Evolutionary conservation across 441 rosid species (phyloP).

Genomic region (Francoa sonchifolia): DNA sequence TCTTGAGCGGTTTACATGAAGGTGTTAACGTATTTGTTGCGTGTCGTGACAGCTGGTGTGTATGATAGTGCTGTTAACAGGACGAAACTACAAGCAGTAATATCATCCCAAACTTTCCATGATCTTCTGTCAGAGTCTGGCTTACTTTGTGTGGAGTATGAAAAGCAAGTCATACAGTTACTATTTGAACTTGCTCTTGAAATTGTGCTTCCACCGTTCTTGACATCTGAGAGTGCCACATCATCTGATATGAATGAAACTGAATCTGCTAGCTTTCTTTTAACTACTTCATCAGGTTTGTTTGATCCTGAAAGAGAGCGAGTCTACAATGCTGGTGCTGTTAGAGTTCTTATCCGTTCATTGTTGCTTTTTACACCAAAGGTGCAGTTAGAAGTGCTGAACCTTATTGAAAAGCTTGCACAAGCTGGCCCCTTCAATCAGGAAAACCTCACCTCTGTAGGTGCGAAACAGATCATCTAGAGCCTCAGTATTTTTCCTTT

Average conservation of each 20-base stretch:
- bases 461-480: constrained; percentile 35
- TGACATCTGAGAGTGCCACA: constrained; percentile 38
- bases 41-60: constrained; percentile 90
- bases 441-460: constrained; percentile 92
- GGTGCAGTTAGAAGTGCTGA: constrained; percentile 84
- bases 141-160: constrained; percentile 86
- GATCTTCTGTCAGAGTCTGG: constrained; percentile 95
- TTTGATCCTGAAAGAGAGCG: constrained; percentile 74
- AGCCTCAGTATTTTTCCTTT: constrained; percentile 3
- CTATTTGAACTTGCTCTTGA: constrained; percentile 95
- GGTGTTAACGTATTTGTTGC: constrained; percentile 77
- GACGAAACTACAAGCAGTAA: constrained; percentile 68
- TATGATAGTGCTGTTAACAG: constrained; percentile 72
- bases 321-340: constrained; percentile 83
- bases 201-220: constrained; percentile 85
- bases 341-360: constrained; percentile 81
- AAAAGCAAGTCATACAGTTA: constrained; percentile 92
- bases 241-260: constrained; percentile 36
- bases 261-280: constrained; percentile 37
- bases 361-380: constrained; percentile 90
- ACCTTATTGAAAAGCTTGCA: constrained; percentile 76
- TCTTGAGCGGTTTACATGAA: no score
- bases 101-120: constrained; percentile 84
- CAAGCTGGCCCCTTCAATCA: constrained; percentile 87
- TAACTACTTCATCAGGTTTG: constrained; percentile 50